Percentiles rank a stretch among this genome's conserved stretches.
phyloP scores from a whole-genome alignment of 2,329 filamentous ascomycete genomes.

The Xylaria sp. region DNA sequence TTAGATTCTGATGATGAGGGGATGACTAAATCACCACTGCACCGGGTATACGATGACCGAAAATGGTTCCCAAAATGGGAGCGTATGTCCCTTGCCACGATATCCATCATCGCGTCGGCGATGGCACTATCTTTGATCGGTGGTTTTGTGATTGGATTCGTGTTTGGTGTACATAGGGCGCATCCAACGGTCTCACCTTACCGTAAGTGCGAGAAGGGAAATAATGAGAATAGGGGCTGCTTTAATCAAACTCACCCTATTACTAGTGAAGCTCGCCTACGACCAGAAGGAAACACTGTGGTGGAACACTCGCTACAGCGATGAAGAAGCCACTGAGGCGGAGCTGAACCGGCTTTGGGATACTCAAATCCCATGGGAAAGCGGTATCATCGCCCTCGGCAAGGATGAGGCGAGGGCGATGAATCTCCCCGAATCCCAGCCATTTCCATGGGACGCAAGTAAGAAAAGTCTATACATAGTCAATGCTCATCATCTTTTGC shows the following conservation, averaged over 20 bases:
- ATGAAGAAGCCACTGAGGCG: background rate
- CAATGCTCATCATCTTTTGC: slow-evolving; percentile 17
- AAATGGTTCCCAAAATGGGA: background rate
- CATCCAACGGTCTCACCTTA: background rate
- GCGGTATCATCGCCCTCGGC: slow-evolving; percentile 7
- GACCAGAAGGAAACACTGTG: slow-evolving; percentile 4
- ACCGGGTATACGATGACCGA: background rate
- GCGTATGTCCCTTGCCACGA: background rate
- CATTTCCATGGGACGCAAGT: slow-evolving; percentile 2
- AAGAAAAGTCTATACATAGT: slow-evolving; percentile 14
- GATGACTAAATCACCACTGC: background rate
- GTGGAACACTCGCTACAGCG: slow-evolving; percentile 7
- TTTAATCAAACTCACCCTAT: background rate
- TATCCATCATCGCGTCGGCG: background rate
- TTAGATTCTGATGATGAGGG: background rate
- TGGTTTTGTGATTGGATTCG: background rate
- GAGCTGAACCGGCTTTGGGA: slow-evolving; percentile 9
- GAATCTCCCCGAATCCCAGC: slow-evolving; percentile 6
- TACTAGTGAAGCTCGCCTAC: slow-evolving; percentile 4
- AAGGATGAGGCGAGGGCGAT: slow-evolving; percentile 2
- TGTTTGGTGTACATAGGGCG: background rate
- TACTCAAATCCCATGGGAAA: slow-evolving; percentile 11
- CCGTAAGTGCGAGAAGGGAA: background rate
- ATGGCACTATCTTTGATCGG: background rate
- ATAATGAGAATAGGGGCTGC: background rate